A percentile compares a stretch with the other conserved stretches of the same genome.
Evolutionary conservation across 306 rosid genomes (phyloP).

Genomic region (Fragaria vesca): DNA sequence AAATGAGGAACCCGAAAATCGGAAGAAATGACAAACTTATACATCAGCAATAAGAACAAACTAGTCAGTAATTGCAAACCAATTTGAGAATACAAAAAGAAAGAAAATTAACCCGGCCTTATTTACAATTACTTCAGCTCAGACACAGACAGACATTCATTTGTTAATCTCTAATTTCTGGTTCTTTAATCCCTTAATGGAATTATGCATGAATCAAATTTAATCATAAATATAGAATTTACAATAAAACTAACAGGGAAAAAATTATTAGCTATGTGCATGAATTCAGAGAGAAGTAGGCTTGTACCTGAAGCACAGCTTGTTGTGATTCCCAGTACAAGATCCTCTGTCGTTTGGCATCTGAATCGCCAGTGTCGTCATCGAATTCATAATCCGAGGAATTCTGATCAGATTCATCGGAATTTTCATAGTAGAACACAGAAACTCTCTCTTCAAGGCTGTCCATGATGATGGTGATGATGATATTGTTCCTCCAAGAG

Average conservation of each 20-base stretch:
- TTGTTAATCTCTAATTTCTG: neutral
- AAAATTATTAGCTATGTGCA: neutral
- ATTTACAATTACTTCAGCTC: neutral
- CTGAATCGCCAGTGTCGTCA: neutral
- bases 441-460: constrained; percentile 52
- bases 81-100: neutral
- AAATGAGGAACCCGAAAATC: neutral
- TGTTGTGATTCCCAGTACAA: constrained; percentile 65
- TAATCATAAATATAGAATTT: neutral
- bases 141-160: neutral
- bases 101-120: neutral
- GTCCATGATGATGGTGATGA: constrained; percentile 30
- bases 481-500: constrained; percentile 1
- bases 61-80: neutral
- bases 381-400: constrained; percentile 23
- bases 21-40: neutral
- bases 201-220: neutral
- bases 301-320: constrained; percentile 48
- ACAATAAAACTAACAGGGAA: neutral
- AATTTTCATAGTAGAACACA: constrained; percentile 34
- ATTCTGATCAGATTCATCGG: constrained; percentile 13
- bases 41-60: no score
- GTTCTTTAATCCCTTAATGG: neutral
- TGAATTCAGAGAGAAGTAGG: neutral
- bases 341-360: constrained; percentile 22